Evolutionary conservation across 257 asterid species (phyloP).

Genomic region (Solanum pinnatisectum): DNA sequence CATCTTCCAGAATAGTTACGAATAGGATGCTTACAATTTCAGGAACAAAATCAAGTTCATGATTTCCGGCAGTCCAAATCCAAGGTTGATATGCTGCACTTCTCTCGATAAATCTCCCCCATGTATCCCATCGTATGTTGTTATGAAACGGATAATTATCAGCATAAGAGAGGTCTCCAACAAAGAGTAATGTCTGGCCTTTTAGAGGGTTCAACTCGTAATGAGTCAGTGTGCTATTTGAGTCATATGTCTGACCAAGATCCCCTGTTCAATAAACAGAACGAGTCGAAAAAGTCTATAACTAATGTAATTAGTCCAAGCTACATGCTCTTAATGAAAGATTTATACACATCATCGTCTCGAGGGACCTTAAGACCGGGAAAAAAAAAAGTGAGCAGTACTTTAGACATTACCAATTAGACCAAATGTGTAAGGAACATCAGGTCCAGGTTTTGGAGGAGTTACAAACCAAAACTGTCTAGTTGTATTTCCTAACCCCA

Average conservation of each 20-base stretch:
- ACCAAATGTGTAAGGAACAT: slow-evolving; percentile 61
- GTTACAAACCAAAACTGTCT: slow-evolving; percentile 47
- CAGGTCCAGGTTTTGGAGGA: slow-evolving; percentile 61
- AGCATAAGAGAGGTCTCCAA: slow-evolving; percentile 71
- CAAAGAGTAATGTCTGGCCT: slow-evolving; percentile 44
- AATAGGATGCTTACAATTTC: slow-evolving; percentile 28
- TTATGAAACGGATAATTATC: slow-evolving; percentile 51
- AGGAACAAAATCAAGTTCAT: slow-evolving; percentile 51
- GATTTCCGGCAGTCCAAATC: slow-evolving; percentile 74
- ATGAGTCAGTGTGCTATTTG: slow-evolving; percentile 48
- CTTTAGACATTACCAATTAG: slow-evolving; percentile 38
- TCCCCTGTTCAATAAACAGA: slow-evolving; percentile 35
- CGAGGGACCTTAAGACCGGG: background rate
- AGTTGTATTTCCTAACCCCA: slow-evolving; percentile 29
- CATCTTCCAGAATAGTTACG: background rate
- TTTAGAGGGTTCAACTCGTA: slow-evolving; percentile 39
- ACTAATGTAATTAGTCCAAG: background rate
- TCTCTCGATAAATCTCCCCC: slow-evolving; percentile 57
- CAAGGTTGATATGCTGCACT: slow-evolving; percentile 59
- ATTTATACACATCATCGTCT: background rate
- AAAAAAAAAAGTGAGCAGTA: background rate
- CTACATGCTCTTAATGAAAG: background rate
- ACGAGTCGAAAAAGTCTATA: background rate
- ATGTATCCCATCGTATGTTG: slow-evolving; percentile 62
- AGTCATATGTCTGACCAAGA: slow-evolving; percentile 64